These are phyloP conservation scores for Leptographium lundbergii DNA, from an alignment of 2,329 filamentous ascomycete species.

Conservation along the genomic window DNA sequence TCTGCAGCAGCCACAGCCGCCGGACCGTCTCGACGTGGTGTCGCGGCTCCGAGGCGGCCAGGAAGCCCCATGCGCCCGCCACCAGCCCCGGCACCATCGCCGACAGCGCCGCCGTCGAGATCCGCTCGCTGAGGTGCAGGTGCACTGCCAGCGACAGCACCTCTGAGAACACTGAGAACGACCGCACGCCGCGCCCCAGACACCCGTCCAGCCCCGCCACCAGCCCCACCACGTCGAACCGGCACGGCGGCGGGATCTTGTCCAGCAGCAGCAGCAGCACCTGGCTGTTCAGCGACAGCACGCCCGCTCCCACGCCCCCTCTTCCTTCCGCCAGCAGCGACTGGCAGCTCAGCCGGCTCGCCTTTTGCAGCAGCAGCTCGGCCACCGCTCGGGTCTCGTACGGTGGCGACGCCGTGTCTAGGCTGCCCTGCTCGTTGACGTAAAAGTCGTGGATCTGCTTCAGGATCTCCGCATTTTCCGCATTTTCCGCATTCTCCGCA, in stretches of 20 bases:
- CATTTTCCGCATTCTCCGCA: conserved; percentile 10
- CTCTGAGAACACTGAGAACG: conserved; percentile 44
- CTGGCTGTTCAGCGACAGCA: conserved; percentile 44
- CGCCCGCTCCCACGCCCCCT: conserved; percentile 24
- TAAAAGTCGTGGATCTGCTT: conserved; percentile 55
- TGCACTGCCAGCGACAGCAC: conserved; percentile 45
- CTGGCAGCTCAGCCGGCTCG: conserved; percentile 36
- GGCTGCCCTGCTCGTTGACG: conserved; percentile 54
- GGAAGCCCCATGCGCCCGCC: conserved; percentile 61
- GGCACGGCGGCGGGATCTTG: conserved; percentile 34
- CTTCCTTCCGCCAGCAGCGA: conserved; percentile 22
- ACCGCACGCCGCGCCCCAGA: conserved; percentile 26
- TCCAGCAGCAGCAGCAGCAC: conserved; percentile 45
- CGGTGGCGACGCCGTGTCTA: conserved; percentile 49
- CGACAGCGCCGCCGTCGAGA: conserved; percentile 39
- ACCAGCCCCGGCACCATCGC: conserved; percentile 57
- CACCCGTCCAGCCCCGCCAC: conserved; percentile 38
- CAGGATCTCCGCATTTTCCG: conserved; percentile 37
- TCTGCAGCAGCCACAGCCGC: conserved; percentile 75
- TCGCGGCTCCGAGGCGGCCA: conserved; percentile 75
- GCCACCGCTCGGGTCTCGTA: conserved; percentile 42
- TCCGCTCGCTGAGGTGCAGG: conserved; percentile 40
- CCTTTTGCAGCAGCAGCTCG: conserved; percentile 52
- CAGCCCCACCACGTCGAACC: conserved; percentile 33
- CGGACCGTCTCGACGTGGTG: conserved; percentile 89